phyloP scores from a whole-genome alignment of 2,329 filamentous ascomycete genomes.

The Exophiala lecanii-corni region DNA sequence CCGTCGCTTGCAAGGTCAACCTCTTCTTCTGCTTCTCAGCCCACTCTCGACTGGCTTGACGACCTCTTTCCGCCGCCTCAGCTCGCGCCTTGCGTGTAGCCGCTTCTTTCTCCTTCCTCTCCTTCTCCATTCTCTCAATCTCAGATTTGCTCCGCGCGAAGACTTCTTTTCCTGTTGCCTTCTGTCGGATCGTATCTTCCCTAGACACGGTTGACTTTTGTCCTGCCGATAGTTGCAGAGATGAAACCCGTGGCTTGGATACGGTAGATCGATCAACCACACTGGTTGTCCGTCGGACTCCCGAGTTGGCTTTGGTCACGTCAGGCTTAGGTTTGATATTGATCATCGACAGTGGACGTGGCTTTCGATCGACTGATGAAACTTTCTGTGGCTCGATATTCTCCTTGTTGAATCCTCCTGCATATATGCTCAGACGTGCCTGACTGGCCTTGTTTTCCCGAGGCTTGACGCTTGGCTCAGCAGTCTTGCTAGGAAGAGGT shows the following conservation, averaged over 20 bases:
- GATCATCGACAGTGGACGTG: conserved; percentile 13
- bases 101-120: conserved; percentile 31
- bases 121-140: conserved; percentile 27
- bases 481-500: conserved; percentile 34
- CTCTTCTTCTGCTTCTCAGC: conserved; percentile 32
- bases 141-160: conserved; percentile 27
- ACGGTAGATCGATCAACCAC: conserved; percentile 6
- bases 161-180: conserved; percentile 30
- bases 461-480: conserved; percentile 30
- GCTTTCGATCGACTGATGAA: conserved; percentile 2
- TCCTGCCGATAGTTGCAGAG: conserved; percentile 13
- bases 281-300: conserved; percentile 17
- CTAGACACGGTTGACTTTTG: conserved; percentile 22
- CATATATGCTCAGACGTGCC: conserved; percentile 37
- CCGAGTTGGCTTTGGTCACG: conserved; percentile 15
- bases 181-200: conserved; percentile 24
- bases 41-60: conserved; percentile 34
- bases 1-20: conserved; percentile 13
- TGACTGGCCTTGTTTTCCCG: conserved; percentile 45
- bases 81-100: conserved; percentile 31
- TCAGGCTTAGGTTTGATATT: conserved; percentile 6
- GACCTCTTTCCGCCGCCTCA: conserved; percentile 33
- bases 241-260: conserved; percentile 18
- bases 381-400: conserved; percentile 18
- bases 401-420: conserved; percentile 21